Evolutionary conservation across 306 rosid species (phyloP).

Genomic region (Quercus parvula): DNA sequence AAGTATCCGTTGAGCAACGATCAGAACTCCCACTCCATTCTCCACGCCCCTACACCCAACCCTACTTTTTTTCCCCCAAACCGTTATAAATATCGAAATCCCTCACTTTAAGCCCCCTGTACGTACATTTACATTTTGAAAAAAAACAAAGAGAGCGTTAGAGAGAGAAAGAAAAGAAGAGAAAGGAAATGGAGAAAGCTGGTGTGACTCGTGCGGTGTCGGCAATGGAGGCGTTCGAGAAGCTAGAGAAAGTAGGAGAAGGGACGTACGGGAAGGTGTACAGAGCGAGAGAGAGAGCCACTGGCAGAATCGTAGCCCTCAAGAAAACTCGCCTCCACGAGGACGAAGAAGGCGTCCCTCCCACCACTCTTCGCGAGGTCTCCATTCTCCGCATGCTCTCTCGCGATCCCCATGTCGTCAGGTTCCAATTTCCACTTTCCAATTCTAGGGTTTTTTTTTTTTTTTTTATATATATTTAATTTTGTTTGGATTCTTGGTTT

Average conservation of each 20-base stretch:
- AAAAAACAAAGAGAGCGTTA: background rate
- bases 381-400: constrained; percentile 96
- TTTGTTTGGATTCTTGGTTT: background rate
- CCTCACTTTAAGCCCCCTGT: too few species aligned
- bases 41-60: too few species aligned
- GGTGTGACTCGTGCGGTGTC: constrained; percentile 19
- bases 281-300: constrained; percentile 74
- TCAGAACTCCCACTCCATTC: constrained; percentile 1
- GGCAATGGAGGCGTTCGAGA: constrained; percentile 86
- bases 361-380: constrained; percentile 95
- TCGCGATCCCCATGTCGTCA: constrained; percentile 83
- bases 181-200: constrained; percentile 30
- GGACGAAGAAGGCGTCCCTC: constrained; percentile 97
- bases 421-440: constrained; percentile 9
- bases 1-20: constrained; percentile 42
- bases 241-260: constrained; percentile 91
- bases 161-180: constrained; percentile 16
- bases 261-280: constrained; percentile 94
- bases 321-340: constrained; percentile 97
- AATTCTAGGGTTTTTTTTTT: background rate
- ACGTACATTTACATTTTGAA: too few species aligned
- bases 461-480: background rate
- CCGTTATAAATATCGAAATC: too few species aligned
- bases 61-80: too few species aligned
- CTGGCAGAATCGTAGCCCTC: constrained; percentile 86